A percentile compares a stretch with the other conserved stretches of the same genome.
These are phyloP conservation scores for Pelargonium australe DNA, from an alignment of 441 rosid species.

Conservation along the genomic window DNA sequence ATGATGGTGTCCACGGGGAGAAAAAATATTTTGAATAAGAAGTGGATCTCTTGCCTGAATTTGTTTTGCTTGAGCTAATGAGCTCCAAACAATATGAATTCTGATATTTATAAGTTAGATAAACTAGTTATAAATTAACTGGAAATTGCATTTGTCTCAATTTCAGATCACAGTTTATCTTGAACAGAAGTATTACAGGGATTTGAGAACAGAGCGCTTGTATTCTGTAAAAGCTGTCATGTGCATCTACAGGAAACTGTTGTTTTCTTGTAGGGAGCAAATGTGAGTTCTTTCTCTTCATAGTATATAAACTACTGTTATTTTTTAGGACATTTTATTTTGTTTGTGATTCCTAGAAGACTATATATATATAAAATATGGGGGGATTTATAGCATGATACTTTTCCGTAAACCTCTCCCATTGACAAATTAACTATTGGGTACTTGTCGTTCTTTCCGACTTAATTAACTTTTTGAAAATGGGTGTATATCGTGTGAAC, in stretches of 20 bases:
- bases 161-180: slow-evolving; percentile 72
- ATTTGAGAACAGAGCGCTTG: slow-evolving; percentile 80
- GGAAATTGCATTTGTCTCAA: neutral
- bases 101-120: slow-evolving; percentile 13
- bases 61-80: slow-evolving; percentile 1
- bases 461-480: neutral
- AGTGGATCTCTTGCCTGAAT: neutral
- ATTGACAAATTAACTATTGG: neutral
- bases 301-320: neutral
- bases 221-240: slow-evolving; percentile 68
- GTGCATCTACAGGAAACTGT: slow-evolving; percentile 77
- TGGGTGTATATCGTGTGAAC: neutral
- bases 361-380: neutral
- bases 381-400: neutral
- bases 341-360: slow-evolving; percentile 3
- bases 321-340: neutral
- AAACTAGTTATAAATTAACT: neutral
- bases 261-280: slow-evolving; percentile 82
- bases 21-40: neutral
- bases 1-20: neutral
- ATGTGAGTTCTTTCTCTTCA: slow-evolving; percentile 51
- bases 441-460: neutral
- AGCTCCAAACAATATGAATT: neutral
- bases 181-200: slow-evolving; percentile 96
- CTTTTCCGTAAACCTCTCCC: neutral